Percentiles rank a stretch among this genome's conserved stretches.
Evolutionary conservation across 1,284 basidiomycete genomes (phyloP).

Genomic region (Anthracocystis panici-leucophaei): DNA sequence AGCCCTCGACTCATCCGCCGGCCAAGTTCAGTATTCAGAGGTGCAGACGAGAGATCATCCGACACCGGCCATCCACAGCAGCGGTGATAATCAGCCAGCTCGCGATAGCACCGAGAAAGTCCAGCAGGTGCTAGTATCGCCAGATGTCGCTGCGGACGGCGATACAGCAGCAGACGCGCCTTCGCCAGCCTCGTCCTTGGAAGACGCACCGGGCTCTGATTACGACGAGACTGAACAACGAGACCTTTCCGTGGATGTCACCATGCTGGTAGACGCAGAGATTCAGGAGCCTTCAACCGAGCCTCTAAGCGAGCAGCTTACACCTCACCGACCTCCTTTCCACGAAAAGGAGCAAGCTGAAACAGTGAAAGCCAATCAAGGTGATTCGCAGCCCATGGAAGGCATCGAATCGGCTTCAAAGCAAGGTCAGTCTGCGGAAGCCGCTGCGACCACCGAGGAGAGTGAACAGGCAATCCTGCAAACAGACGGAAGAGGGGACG

Average conservation of each 20-base stretch:
- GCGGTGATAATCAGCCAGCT: not conserved
- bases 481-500: not conserved
- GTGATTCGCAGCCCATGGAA: not conserved
- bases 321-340: no score
- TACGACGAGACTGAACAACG: constrained; percentile 24
- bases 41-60: not conserved
- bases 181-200: constrained; percentile 42
- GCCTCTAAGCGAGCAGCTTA: not conserved
- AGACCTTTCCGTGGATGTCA: not conserved
- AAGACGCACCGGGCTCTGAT: constrained; percentile 38
- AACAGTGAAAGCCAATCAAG: not conserved
- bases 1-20: not conserved
- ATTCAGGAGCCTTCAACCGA: not conserved
- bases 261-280: not conserved
- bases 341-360: not conserved
- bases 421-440: not conserved
- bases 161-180: constrained; percentile 12
- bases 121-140: not conserved
- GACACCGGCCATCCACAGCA: not conserved
- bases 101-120: not conserved
- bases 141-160: not conserved
- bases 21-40: not conserved
- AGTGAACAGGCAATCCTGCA: not conserved
- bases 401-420: not conserved
- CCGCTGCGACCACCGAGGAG: not conserved